phyloP scores from a whole-genome alignment of 2,329 filamentous ascomycete genomes.

The Alternaria hordeiaustralica region DNA sequence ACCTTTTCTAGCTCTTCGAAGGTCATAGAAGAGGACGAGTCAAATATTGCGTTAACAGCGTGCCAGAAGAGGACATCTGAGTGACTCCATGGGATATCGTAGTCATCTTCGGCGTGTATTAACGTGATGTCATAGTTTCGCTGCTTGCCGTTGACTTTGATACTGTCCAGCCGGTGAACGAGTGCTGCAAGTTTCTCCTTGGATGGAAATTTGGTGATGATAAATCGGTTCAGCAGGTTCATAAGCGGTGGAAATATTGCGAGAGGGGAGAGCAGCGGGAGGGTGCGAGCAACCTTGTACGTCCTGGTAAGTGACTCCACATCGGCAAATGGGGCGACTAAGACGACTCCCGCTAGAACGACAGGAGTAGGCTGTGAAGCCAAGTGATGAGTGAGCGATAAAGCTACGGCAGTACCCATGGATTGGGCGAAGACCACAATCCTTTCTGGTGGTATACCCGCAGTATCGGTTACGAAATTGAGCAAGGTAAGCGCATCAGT shows the following conservation, averaged over 20 bases:
- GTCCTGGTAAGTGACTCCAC: constrained; percentile 61
- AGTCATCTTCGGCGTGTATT: constrained; percentile 61
- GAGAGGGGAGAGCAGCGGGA: constrained; percentile 63
- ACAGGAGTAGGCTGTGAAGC: constrained; percentile 52
- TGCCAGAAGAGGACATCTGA: constrained; percentile 61
- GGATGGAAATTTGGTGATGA: constrained; percentile 60
- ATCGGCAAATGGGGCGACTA: constrained; percentile 65
- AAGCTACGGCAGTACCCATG: constrained; percentile 62
- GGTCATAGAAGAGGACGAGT: constrained; percentile 39
- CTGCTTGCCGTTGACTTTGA: constrained; percentile 38
- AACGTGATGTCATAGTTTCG: constrained; percentile 56
- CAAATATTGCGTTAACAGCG: constrained; percentile 58
- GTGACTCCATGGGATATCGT: constrained; percentile 59
- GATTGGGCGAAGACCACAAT: constrained; percentile 68
- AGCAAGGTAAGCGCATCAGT: constrained; percentile 61
- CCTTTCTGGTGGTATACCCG: constrained; percentile 59
- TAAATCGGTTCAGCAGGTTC: constrained; percentile 55
- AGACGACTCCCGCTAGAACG: constrained; percentile 61
- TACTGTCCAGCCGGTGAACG: constrained; percentile 41
- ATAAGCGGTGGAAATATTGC: constrained; percentile 53
- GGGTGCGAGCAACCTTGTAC: constrained; percentile 62
- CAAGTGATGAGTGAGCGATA: constrained; percentile 55
- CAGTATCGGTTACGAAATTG: constrained; percentile 62
- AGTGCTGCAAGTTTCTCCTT: constrained; percentile 58
- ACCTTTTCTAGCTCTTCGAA: constrained; percentile 56